A percentile compares a stretch with the other conserved stretches of the same genome.
Conservation (phyloP, 2,329 filamentous ascomycete species). For the Onygenales sp. region DNA sequence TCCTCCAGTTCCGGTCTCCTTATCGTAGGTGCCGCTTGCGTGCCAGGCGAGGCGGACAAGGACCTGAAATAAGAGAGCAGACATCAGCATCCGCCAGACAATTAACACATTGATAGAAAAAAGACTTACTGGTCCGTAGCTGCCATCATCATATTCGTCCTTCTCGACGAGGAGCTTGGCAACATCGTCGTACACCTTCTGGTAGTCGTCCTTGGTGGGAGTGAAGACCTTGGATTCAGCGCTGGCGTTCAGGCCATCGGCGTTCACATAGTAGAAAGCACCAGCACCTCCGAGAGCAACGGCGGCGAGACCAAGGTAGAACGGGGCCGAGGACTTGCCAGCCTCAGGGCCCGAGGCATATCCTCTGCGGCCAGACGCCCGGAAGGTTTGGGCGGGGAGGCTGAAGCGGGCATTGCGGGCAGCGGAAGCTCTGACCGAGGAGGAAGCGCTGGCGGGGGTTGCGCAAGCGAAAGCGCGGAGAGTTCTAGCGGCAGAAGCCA, state of each 20-base stretch:
- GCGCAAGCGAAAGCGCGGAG: conserved; percentile 33
- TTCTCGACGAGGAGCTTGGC: conserved; percentile 73
- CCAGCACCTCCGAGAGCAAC: conserved; percentile 53
- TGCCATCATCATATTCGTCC: conserved; percentile 93
- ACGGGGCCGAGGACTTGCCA: conserved; percentile 39
- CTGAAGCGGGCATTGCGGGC: conserved; percentile 45
- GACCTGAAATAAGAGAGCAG: conserved; percentile 34
- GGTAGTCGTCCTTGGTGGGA: conserved; percentile 79
- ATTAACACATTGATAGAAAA: conserved; percentile 2
- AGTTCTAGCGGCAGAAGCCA: conserved; percentile 34
- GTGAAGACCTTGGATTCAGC: conserved; percentile 50
- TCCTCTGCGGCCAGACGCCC: conserved; percentile 64
- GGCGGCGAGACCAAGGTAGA: conserved; percentile 51
- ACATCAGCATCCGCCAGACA: neutral
- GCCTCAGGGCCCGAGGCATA: conserved; percentile 61
- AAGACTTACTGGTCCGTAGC: conserved; percentile 66
- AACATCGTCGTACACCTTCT: conserved; percentile 87
- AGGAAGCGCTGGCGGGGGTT: conserved; percentile 26
- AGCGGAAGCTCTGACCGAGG: conserved; percentile 30
- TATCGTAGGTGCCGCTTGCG: conserved; percentile 84
- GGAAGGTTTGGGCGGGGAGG: conserved; percentile 55
- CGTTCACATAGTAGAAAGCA: conserved; percentile 56
- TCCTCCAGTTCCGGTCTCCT: conserved; percentile 76
- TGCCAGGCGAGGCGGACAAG: conserved; percentile 90
- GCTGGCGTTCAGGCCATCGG: conserved; percentile 34